Evolutionary conservation across 805 yeast species (phyloP), one percentile per base, ranked within the genome.

Genomic region (Candida jianshihensis): DNA sequence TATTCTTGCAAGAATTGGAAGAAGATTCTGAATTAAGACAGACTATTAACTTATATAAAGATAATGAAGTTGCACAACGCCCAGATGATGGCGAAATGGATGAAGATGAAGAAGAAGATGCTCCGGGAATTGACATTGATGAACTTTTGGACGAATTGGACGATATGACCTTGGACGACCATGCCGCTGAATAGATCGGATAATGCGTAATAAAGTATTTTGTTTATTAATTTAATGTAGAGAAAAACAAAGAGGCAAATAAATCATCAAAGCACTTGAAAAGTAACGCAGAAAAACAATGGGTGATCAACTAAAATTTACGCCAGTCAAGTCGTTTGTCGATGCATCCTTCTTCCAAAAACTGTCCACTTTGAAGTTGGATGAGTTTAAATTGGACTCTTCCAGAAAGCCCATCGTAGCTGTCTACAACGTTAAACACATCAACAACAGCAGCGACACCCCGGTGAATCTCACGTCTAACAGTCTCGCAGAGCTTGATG

Each of bases 11-110:
- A 66, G 96, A 92, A 61, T 76, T 92, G 59, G 98, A 92, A 68
- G 97, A 92, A 64, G 98, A 92, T 63, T 79, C 79, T 37, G 98
- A 92, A 59, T 73, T 92, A 59, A 83, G 98, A 69, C 88, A 82
- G 52, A 78, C 87, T 31, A 77, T 92, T 60, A 90, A 92, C 57
- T 55, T 92, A 53, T 92, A 92, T 70, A 92, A 88, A 66, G 76
- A 81, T 37, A 58, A 54, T 12, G 31, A 38, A 34, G 26, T 31
- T 10, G 36, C 37, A 11, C 30, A 36, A 34, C 37, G 29, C 20
- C 19, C 33, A 12, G 40, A 43, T 19, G 63, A 54, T 10, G 61
- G 54, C 19, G 75, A 62, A 21, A 72, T 63, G 53, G 78, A 68
- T 7, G 73, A 67, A 33, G 74, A 69, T 19, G 85, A 75, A 19